These are phyloP conservation scores for Paramecium bursaria DNA, from an alignment of 73 alveolate genomes.

Conservation along the genomic window DNA sequence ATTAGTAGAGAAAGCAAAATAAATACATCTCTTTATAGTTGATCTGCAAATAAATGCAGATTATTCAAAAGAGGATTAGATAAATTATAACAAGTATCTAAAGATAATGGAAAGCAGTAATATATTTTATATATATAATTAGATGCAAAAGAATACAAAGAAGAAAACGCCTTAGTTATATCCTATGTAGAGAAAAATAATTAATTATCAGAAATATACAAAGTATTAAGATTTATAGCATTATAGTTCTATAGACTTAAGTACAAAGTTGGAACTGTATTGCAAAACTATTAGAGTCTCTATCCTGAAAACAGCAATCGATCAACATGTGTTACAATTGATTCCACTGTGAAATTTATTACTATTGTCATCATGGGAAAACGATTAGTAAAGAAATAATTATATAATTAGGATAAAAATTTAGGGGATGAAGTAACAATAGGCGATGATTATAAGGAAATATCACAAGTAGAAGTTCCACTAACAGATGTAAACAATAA, in stretches of 20 bases:
- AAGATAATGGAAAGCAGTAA: slow-evolving; percentile 32
- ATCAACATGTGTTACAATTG: slow-evolving; percentile 34
- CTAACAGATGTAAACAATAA: not conserved
- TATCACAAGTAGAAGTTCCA: slow-evolving; percentile 23
- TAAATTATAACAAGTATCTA: slow-evolving; percentile 4
- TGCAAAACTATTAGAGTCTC: slow-evolving; percentile 26
- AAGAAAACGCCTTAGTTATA: slow-evolving; percentile 50
- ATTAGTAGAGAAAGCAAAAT: slow-evolving; percentile 26
- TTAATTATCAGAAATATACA: slow-evolving; percentile 26
- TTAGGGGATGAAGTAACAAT: slow-evolving; percentile 48
- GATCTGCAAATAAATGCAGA: slow-evolving; percentile 20
- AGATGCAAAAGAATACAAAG: slow-evolving; percentile 31
- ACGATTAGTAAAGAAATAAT: no score
- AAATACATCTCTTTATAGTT: slow-evolving; percentile 6
- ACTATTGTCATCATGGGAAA: slow-evolving; percentile 45
- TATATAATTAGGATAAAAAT: no score
- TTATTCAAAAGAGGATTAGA: slow-evolving; percentile 29
- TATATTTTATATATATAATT: not conserved
- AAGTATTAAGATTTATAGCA: not conserved
- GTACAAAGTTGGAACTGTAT: slow-evolving; percentile 48
- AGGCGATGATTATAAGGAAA: slow-evolving; percentile 51
- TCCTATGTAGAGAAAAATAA: slow-evolving; percentile 33
- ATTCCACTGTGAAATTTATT: slow-evolving; percentile 23
- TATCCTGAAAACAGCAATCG: slow-evolving; percentile 50
- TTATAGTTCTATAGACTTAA: slow-evolving; percentile 26